Conservation (phyloP, 192 early-diverging fungal species). For the Gonapodya prolifera region DNA sequence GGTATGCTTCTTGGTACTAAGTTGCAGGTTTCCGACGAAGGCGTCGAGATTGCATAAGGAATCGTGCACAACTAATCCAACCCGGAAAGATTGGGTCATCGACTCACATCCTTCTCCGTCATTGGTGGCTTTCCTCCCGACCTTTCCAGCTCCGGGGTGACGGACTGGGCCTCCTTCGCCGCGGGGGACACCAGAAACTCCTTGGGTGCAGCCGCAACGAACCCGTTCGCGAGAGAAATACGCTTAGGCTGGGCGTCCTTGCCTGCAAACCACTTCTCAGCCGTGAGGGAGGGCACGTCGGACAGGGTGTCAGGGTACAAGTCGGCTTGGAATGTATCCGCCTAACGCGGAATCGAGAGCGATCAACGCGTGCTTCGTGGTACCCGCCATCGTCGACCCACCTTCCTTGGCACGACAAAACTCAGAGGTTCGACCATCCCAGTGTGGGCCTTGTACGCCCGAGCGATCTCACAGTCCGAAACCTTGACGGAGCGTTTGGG, state of each 20-base stretch:
- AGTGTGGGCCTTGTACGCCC: conserved; percentile 86
- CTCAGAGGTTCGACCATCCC: conserved; percentile 88
- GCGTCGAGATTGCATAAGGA: not conserved
- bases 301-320: conserved; percentile 79
- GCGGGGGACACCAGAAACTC: conserved; percentile 16
- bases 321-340: conserved; percentile 93
- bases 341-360: conserved; percentile 32
- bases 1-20: conserved; percentile 67
- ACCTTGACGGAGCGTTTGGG: conserved; percentile 87
- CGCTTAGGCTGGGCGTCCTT: conserved; percentile 70
- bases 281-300: conserved; percentile 71
- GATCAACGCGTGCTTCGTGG: too few species aligned
- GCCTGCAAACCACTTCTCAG: conserved; percentile 84
- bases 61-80: conserved; percentile 10
- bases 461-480: conserved; percentile 76
- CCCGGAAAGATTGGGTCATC: not conserved
- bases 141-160: conserved; percentile 2
- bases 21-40: conserved; percentile 3
- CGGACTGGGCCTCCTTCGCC: conserved; percentile 10
- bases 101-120: conserved; percentile 41
- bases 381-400: too few species aligned
- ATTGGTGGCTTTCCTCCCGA: conserved; percentile 17
- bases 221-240: conserved; percentile 59
- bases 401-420: conserved; percentile 92
- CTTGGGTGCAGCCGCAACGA: conserved; percentile 52